Conservation (phyloP, 1,284 basidiomycete species). For the Chalciporus sp. region DNA sequence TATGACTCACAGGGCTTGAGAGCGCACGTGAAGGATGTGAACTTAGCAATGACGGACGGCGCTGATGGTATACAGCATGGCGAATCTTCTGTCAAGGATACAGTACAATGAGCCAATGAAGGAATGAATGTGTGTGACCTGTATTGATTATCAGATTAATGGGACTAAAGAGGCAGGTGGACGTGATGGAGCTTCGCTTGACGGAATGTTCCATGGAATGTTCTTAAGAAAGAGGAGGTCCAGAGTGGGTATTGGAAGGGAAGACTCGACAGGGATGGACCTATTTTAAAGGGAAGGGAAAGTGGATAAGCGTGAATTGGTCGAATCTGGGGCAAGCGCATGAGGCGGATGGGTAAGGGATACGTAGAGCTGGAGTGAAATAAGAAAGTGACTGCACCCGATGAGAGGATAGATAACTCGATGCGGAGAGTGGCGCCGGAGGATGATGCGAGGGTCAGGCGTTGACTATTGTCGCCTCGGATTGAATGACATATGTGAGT, state of each 20-base stretch:
- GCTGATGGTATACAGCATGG: conserved; percentile 2
- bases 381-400: not conserved
- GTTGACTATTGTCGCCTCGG: conserved; percentile 4
- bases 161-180: not conserved
- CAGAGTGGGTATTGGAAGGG: not conserved
- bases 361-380: not conserved
- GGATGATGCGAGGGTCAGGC: not conserved
- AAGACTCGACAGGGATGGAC: not conserved
- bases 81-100: conserved; percentile 1
- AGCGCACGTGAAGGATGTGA: not conserved
- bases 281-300: not conserved
- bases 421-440: not conserved
- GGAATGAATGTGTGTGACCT: conserved; percentile 1
- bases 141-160: conserved; percentile 16
- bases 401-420: not conserved
- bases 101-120: conserved; percentile 2
- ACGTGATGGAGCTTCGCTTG: not conserved
- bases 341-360: not conserved
- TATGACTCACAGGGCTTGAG: not conserved
- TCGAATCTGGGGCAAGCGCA: not conserved
- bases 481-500: not conserved
- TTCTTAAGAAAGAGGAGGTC: conserved; percentile 1
- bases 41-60: not conserved
- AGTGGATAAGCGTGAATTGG: not conserved
- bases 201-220: not conserved